Base-by-base conservation (phyloP, 2,329 filamentous ascomycete genomes). In the Fonsecaea erecta region DNA sequence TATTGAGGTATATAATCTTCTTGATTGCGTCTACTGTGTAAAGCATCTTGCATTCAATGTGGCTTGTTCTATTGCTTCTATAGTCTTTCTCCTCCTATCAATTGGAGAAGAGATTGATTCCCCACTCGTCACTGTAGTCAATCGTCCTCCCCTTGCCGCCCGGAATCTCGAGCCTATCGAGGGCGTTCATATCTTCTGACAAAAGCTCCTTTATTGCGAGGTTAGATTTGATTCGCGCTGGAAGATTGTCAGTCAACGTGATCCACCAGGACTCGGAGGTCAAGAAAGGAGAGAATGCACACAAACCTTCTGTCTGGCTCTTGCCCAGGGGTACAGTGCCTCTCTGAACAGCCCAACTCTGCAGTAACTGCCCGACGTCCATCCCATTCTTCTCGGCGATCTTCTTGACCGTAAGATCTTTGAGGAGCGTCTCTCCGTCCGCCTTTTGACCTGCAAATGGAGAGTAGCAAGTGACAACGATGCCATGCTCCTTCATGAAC, bases 291-390 rank as follows among this genome's bases (percentile, higher is more conserved):
- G 0, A 34, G 1, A 12, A 9, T 16, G 26, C 14, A 52, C 14
- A 52, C 63, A 48, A 18, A 65, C 57, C 52, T 43, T 65, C 57
- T 9, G 86, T 90, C 54, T 86, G 87, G 78, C 86, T 89, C 84
- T 91, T 91, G 72, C 88, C 88, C 65, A 91, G 80, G 43, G 90
- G 88, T 43, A 85, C 83, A 74, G 89, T 90, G 64, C 88, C 88
- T 59, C 88, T 83, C 63, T 83, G 83, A 48, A 90, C 76, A 61
- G 87, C 88, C 88, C 88, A 90, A 48, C 85, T 85, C 67, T 88
- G 84, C 62, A 88, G 77, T 21, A 87, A 83, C 76, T 88, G 86
- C 2, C 85, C 86, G 11, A 88, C 80, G 1, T 82, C 84, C 75
- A 85, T 81, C 24, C 82, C 83, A 71, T 82, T 83, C 75, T 85